Conservation (phyloP, 192 early-diverging fungal genomes). For the Spizellomyces sp. region DNA sequence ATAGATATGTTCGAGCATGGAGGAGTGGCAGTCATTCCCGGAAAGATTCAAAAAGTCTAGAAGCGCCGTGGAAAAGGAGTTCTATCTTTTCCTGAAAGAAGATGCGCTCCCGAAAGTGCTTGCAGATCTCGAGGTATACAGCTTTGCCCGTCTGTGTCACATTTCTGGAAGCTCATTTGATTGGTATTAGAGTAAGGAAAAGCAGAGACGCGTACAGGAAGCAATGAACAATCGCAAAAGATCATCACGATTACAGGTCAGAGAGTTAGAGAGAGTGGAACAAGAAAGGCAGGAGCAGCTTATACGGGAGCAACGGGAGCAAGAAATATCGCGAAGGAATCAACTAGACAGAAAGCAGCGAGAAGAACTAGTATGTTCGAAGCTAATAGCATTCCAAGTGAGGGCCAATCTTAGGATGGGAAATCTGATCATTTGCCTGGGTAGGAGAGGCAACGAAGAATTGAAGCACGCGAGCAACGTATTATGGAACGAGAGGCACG, state of each 20-base stretch:
- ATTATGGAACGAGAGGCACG: conserved; percentile 23
- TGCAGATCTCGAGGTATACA: conserved; percentile 42
- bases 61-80: conserved; percentile 56
- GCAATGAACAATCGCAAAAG: conserved; percentile 63
- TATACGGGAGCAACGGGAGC: conserved; percentile 1
- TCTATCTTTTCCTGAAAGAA: conserved; percentile 56
- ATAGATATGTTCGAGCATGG: conserved; percentile 53
- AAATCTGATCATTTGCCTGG: no score
- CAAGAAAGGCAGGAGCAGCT: conserved; percentile 35
- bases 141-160: neutral
- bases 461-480: conserved; percentile 35
- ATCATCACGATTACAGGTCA: conserved; percentile 62
- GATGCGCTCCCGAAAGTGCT: conserved; percentile 64
- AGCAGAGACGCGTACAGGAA: conserved; percentile 53
- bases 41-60: conserved; percentile 55
- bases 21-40: conserved; percentile 70
- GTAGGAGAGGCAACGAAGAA: conserved; percentile 40
- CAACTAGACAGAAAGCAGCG: no score
- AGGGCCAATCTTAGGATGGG: no score
- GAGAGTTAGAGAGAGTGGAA: conserved; percentile 61
- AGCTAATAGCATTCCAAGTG: no score
- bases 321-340: neutral
- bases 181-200: conserved; percentile 55
- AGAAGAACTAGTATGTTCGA: no score
- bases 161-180: neutral